Base-by-base conservation (phyloP, 768 basidiomycete genomes). In the Agaricus subrufescens region DNA sequence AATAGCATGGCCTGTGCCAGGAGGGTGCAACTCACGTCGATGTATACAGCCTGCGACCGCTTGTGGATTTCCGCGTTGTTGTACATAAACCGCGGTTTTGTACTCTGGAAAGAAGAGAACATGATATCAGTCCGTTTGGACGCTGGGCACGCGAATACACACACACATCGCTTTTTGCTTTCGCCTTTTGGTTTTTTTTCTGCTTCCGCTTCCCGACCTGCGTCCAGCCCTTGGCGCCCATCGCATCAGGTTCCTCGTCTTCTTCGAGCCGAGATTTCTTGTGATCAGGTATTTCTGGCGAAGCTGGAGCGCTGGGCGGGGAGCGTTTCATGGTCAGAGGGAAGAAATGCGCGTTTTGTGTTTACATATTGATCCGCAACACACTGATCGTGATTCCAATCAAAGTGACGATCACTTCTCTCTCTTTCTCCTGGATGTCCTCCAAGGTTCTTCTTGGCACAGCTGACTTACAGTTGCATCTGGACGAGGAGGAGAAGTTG, bases 61-160 rank as follows among this genome's bases (percentile, higher is more conserved):
- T 81, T 87, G 46, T 78, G 62, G 56, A 95, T 94, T 59, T 93
- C 91, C 12, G 74, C 72, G 61, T 85, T 89, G 37, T 83, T 81
- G 61, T 94, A 96, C 78, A 92, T 83, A 69, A 96, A 95, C 55
- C 81, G 72, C 0, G 92, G 89, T 39, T 79, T 77, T n/a, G 72
- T 77, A 12, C 73, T 67, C 80, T 86, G 67, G 34, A 29, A 9
- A 51, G 48, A 51, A 60, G 55, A 37, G 46, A 43, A 15, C 48
- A n/a, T 19, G 27, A 34, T 38, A 58, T n/a, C 12, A 42, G 12
- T 29, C 29, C 26, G 25, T 42, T 8, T 42, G 29, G 8, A 60
- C 62, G 62, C 64, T 51, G 48, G 52, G 50, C 49, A 51, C 14
- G 46, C 61, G 59, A 52, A 61, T 61, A 67, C 62, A 80, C 62